Base-by-base conservation (phyloP, 805 yeast species). In the Myxozyma kluyveri region DNA sequence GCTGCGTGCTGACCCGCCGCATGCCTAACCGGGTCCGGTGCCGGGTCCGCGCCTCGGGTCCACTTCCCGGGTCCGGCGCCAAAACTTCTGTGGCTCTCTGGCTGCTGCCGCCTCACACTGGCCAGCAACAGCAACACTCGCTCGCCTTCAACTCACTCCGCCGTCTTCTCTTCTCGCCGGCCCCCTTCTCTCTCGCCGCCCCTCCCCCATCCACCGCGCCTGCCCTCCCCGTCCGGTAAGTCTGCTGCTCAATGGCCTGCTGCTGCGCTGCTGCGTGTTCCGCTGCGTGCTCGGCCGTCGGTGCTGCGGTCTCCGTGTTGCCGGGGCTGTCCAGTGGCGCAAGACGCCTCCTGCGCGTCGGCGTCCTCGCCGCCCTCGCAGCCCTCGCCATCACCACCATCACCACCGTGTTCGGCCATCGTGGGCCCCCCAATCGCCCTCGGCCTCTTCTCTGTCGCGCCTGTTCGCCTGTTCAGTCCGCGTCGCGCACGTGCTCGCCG, bases 91-190 rank as follows among this genome's bases (percentile, higher is more conserved):
- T n/a, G n/a, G n/a, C n/a, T n/a, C n/a, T n/a, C n/a, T n/a, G n/a
- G n/a, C n/a, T n/a, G n/a, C n/a, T n/a, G n/a, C n/a, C 35, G 14
- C 14, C 35, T 14, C 35, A 31, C 14, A 10, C 35, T 14, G 35
- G 35, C 21, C 36, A 39, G 33, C 23, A 26, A 33, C 50, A 35
- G 43, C 44, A 38, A 29, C 38, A 24, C 41, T 35, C 38, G 33
- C 33, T 29, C 33, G 12, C 33, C 33, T 29, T 9, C 33, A 14
- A 14, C 14, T 14, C 12, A 29, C 12, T 29, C 33, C 12, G 33
- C 33, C 33, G 33, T 29, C 37, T 21, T 37, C 33, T 31, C 41
- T 27, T 41, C 32, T 27, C 35, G 36, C 17, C 35, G n/a, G 17
- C 27, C 40, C 27, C 35, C 27, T 36, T 46, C 40, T 42, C 44